Evolutionary conservation across 1,139 yeast species (phyloP), one percentile per base, ranked within the genome.

Genomic region (Geotrichum reessii): DNA sequence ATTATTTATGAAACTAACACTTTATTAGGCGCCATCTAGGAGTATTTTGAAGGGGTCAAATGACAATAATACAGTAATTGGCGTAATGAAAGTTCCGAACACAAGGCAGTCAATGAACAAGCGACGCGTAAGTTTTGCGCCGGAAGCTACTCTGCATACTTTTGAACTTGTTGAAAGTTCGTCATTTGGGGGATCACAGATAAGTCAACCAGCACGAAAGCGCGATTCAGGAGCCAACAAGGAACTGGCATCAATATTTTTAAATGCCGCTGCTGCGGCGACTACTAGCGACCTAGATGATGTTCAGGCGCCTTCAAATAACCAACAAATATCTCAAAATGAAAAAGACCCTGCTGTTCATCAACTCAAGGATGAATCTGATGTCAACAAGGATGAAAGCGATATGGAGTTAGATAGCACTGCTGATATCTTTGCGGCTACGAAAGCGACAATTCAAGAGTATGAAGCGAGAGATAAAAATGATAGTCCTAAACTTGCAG

Each of bases 41-140:
- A 65, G 68, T 5, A 66, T 66, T 50, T 54, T 66, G 24, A 66
- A 66, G 54, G 58, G 55, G 14, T 49, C 63, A 1, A 60, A 64
- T 33, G 69, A 65, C 8, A 64, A 66, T 52, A 57, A 66, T 55
- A 66, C 69, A 0, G 67, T 66, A 1, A 65, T 63, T 44, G 69
- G 69, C 2, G 62, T 64, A 14, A 64, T 66, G 65, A 61, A 60
- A 28, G 60, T 62, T 50, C 58, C 21, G 56, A 44, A 25, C 55
- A 56, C 19, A 59, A 58, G 22, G 52, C 62, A 47, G 54, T 47
- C 42, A 60, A 44, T 37, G 44, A n/a, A 17, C 7, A 60, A 61
- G 53, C 68, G 82, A 59, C 65, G 82, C 42, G 82, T 79, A 6
- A 77, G 81, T 51, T 79, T 79, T 67, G 81, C 81, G 5, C 81